phyloP scores from a whole-genome alignment of 805 yeast species.

The Ogataea henricii region DNA sequence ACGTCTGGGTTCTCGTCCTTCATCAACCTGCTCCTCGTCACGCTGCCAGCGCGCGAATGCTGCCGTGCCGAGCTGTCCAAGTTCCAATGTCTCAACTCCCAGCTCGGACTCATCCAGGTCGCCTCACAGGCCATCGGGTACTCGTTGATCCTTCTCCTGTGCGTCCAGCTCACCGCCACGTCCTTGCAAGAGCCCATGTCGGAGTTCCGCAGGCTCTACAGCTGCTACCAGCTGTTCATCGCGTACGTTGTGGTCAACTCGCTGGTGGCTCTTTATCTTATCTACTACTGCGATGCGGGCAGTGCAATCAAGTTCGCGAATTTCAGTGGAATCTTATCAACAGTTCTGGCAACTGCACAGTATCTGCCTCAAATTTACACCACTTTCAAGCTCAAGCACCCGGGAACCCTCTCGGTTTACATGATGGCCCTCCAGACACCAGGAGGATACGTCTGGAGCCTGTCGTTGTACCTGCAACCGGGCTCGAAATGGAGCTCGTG shows the following conservation, averaged over 20 bases:
- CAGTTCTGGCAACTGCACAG: slow-evolving; percentile 65
- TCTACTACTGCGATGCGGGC: slow-evolving; percentile 17
- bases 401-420: slow-evolving; percentile 76
- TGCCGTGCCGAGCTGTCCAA: slow-evolving; percentile 45
- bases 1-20: slow-evolving; percentile 68
- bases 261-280: slow-evolving; percentile 37
- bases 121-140: slow-evolving; percentile 64
- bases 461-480: slow-evolving; percentile 66
- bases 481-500: slow-evolving; percentile 87
- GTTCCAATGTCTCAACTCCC: slow-evolving; percentile 67
- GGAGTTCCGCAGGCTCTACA: slow-evolving; percentile 45
- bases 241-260: slow-evolving; percentile 39
- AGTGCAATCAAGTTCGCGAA: slow-evolving; percentile 48
- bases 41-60: slow-evolving; percentile 63
- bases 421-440: slow-evolving; percentile 91
- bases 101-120: slow-evolving; percentile 67
- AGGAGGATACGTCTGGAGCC: slow-evolving; percentile 81
- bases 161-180: slow-evolving; percentile 48
- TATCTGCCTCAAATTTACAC: slow-evolving; percentile 79
- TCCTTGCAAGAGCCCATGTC: slow-evolving; percentile 48
- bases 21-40: slow-evolving; percentile 64
- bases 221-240: slow-evolving; percentile 44
- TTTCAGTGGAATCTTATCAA: slow-evolving; percentile 63
- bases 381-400: slow-evolving; percentile 66
- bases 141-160: slow-evolving; percentile 54